Conservation (phyloP, 2,329 filamentous ascomycete species). For the Colletotrichum tanaceti region DNA sequence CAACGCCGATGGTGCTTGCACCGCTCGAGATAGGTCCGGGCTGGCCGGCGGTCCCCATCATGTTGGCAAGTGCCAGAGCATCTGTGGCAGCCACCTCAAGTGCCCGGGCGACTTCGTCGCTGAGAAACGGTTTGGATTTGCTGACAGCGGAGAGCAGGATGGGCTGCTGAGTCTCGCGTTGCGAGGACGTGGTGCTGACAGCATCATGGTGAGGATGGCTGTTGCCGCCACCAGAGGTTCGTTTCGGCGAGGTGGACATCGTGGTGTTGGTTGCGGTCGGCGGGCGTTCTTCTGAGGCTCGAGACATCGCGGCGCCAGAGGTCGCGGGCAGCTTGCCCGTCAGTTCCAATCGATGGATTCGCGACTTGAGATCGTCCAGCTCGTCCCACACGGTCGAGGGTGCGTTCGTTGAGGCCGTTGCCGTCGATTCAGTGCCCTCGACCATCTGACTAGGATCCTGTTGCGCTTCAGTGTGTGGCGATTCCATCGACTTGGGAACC, state of each 20-base stretch:
- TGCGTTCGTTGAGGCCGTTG: conserved; percentile 85
- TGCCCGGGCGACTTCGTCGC: conserved; percentile 77
- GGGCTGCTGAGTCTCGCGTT: conserved; percentile 73
- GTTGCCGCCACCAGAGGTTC: conserved; percentile 65
- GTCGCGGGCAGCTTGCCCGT: conserved; percentile 88
- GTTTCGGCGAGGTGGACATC: conserved; percentile 88
- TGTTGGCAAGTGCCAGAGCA: conserved; percentile 79
- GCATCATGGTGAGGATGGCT: conserved; percentile 58
- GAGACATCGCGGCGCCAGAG: conserved; percentile 82
- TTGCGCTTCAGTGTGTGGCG: conserved; percentile 50
- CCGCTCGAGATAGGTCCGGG: conserved; percentile 75
- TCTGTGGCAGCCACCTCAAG: conserved; percentile 86
- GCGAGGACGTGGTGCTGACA: conserved; percentile 55
- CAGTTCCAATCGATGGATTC: conserved; percentile 89
- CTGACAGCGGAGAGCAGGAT: conserved; percentile 82
- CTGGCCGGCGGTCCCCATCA: conserved; percentile 80
- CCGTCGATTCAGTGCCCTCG: conserved; percentile 85
- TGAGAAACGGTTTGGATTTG: conserved; percentile 79
- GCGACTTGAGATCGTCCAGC: conserved; percentile 91
- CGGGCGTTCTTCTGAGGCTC: conserved; percentile 82
- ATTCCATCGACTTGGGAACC: conserved; percentile 58
- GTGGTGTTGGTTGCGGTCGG: conserved; percentile 94
- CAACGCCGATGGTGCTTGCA: conserved; percentile 69
- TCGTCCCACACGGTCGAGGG: conserved; percentile 98
- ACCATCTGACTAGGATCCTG: conserved; percentile 54